Percentiles rank a stretch among this genome's conserved stretches.
Conservation (phyloP, 2,329 filamentous ascomycete species). For the Cercospora berteroae region DNA sequence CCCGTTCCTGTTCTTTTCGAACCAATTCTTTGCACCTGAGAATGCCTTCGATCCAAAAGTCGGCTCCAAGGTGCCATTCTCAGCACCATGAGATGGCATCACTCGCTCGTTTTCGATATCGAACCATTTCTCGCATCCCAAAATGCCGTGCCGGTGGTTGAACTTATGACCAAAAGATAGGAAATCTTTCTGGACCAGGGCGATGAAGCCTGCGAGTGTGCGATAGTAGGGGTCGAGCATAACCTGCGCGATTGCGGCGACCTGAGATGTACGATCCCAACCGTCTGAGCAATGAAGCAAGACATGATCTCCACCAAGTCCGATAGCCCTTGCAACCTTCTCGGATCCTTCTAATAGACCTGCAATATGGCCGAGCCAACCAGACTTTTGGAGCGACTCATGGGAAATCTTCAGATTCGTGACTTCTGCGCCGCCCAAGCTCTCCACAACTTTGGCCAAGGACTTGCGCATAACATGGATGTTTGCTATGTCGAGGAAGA, state of each 20-base stretch:
- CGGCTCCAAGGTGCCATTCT: constrained; percentile 47
- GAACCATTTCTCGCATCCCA: constrained; percentile 95
- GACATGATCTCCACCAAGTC: constrained; percentile 89
- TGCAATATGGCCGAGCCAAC: constrained; percentile 87
- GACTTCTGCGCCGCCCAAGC: constrained; percentile 88
- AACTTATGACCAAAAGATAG: constrained; percentile 98
- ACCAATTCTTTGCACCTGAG: constrained; percentile 78
- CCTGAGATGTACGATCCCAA: constrained; percentile 94
- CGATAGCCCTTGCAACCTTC: constrained; percentile 82
- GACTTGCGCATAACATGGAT: constrained; percentile 98
- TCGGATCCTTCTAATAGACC: constrained; percentile 80
- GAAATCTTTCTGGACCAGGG: constrained; percentile 96
- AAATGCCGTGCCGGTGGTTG: constrained; percentile 79
- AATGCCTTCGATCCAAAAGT: constrained; percentile 61
- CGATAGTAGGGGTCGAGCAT: constrained; percentile 95
- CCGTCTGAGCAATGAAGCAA: constrained; percentile 97
- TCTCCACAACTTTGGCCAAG: constrained; percentile 80
- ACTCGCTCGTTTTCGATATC: constrained; percentile 75
- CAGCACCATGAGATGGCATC: constrained; percentile 46
- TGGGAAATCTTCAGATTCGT: constrained; percentile 77
- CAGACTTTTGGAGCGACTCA: constrained; percentile 76
- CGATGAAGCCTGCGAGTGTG: constrained; percentile 90
- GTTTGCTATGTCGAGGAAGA: constrained; percentile 93
- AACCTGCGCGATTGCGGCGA: constrained; percentile 86
- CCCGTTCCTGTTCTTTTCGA: constrained; percentile 63